phyloP scores from a whole-genome alignment of 176 grass and related monocot species.

The Rhipidocladum racemiflorum region DNA sequence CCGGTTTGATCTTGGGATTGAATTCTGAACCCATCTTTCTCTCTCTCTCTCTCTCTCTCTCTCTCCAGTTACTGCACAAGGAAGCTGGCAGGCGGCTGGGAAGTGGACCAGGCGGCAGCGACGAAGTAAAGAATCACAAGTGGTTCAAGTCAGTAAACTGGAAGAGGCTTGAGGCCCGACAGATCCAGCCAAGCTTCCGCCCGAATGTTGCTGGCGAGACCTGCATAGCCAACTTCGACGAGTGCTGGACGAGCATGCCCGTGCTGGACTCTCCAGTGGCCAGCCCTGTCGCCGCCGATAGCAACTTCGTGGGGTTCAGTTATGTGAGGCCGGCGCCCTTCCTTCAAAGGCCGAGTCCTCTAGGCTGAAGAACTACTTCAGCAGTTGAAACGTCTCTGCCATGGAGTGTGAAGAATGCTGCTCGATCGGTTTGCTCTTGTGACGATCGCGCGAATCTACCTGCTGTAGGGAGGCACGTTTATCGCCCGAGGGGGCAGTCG shows the following conservation, averaged over 20 bases:
- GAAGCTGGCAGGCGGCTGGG: constrained; percentile 75
- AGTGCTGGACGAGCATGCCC: constrained; percentile 90
- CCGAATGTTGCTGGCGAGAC: constrained; percentile 77
- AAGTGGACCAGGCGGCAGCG: constrained; percentile 51
- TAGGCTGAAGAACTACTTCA: constrained; percentile 35
- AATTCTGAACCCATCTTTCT: neutral
- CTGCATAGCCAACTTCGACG: constrained; percentile 82
- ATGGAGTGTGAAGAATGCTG: neutral
- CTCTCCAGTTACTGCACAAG: constrained; percentile 77
- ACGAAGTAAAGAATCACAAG: constrained; percentile 89
- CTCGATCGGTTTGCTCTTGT: neutral
- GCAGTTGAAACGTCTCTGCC: neutral
- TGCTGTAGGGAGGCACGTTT: neutral
- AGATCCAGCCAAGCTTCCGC: constrained; percentile 90
- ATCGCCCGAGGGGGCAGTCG: neutral
- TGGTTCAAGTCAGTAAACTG: constrained; percentile 96
- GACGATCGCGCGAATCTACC: neutral
- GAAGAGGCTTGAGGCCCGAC: constrained; percentile 69
- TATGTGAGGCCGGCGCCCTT: constrained; percentile 67
- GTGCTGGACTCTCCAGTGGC: constrained; percentile 76
- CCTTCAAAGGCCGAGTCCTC: constrained; percentile 68
- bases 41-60: neutral
- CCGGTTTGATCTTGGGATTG: neutral
- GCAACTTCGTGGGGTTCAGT: constrained; percentile 78
- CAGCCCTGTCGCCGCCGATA: constrained; percentile 67